Conservation (phyloP, 2,329 filamentous ascomycete genomes). For the Sclerotinia borealis region DNA sequence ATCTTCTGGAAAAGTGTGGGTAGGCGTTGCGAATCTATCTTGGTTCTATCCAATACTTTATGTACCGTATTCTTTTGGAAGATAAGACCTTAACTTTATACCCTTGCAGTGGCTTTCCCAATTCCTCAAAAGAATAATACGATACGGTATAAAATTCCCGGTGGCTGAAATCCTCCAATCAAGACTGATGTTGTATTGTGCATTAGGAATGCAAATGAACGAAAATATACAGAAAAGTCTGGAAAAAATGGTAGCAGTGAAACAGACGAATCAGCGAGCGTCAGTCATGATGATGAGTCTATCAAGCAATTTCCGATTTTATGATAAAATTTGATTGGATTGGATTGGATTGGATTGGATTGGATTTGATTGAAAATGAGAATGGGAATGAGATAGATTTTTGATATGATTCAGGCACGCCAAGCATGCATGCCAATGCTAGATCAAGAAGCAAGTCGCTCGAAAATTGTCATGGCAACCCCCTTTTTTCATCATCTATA, state of each 20-base stretch:
- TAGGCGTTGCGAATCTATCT: too few relatives aligned
- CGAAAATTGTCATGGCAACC: not conserved
- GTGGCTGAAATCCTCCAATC: not conserved
- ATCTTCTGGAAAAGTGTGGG: too few relatives aligned
- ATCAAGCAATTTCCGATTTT: too few relatives aligned
- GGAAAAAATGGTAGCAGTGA: too few relatives aligned
- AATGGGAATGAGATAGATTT: not conserved
- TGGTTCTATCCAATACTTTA: too few relatives aligned
- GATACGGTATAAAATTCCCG: not conserved
- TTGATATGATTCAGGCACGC: not conserved
- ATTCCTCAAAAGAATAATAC: too few relatives aligned
- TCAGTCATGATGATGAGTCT: not conserved
- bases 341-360: not conserved
- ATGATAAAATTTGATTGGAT: too few relatives aligned
- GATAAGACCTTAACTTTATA: too few relatives aligned
- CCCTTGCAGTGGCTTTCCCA: too few relatives aligned
- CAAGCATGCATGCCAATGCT: not conserved
- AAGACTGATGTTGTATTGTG: not conserved
- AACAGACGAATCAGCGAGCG: not conserved
- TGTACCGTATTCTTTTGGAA: too few relatives aligned
- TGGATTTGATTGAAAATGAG: not conserved
- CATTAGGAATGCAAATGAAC: not conserved
- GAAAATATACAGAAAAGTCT: slow-evolving; percentile 5
- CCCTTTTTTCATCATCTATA: not conserved
- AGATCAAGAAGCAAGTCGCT: not conserved